Evolutionary conservation across 1,139 yeast species (phyloP), one percentile per base, ranked within the genome.

Genomic region (Pichia sp.): DNA sequence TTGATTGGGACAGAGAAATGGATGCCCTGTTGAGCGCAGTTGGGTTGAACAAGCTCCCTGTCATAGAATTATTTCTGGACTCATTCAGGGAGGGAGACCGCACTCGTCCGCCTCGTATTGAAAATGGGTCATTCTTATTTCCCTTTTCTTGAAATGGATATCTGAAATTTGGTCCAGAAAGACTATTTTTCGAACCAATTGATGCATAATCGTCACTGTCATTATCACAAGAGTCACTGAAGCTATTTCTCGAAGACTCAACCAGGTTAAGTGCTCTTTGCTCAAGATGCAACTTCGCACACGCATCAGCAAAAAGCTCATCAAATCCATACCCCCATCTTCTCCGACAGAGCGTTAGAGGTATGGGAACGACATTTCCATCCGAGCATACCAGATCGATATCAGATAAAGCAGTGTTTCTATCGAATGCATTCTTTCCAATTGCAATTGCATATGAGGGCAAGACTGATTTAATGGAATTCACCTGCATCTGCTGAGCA

Each of bases 321-420:
- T 83, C 83, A 65, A 87, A 87, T 61, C 79, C 84, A 40, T 80
- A 68, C 0, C 93, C 93, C 95, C 95, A 87, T 64, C 93, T 74
- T 62, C 83, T 85, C 61, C 86, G 73, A 52, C 87, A 74, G 3
- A 86, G 72, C 59, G 75, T 75, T 51, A 82, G 61, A 0, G 90
- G 84, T 1, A 84, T 82, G 0, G 86, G 82, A 13, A 85, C 75
- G 38, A 84, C 70, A 52, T 82, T 85, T 3, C 92, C 92, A 63
- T 81, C 87, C 16, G 79, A 75, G 1, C 88, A 78, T 10, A 87
- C 77, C 51, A 87, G 72, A 64, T 86, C 92, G 66, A 87, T 83
- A 69, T 87, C 95, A 0, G 90, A 78, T 8, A 86, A 70, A 11
- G 83, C 72, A 46, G 77, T 78, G 0, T 87, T 87, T 50, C 88